Evolutionary conservation across 148 eudicot species (phyloP), one percentile per base, ranked within the genome.

Genomic region (Fallopia convolvulus): DNA sequence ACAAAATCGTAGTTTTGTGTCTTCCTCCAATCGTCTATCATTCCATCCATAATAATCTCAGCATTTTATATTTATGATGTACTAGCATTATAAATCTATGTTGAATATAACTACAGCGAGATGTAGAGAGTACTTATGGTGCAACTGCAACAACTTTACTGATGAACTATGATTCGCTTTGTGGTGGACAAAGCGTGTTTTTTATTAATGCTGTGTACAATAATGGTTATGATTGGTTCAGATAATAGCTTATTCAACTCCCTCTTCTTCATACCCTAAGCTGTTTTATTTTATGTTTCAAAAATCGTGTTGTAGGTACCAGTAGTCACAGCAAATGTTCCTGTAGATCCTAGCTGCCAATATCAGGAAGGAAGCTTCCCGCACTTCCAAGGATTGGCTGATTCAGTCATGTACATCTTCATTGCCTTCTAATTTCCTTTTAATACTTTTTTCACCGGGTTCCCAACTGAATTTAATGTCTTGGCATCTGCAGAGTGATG

Each of bases 291-390:
- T 68, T 68, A 63, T 63, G 44, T 36, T 68, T 68, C 8, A 6
- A 68, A 61, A 68, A 68, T 68, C 9, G 36, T 73, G 75, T 73
- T 73, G 17, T 46, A 95, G 99, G 99, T 92, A 74, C 99, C 99
- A 50, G 99, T 95, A 49, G 90, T 95, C 76, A 95, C 99, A 12
- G 88, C 97, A 75, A 86, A 81, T 84, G 79, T 95, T 75, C 87
- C 94, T 68, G 84, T 92, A 78, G 99, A 95, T 79, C 92, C 80
- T 42, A 87, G 90, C 72, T 89, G 99, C 84, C 94, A 79, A 79
- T 95, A 95, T 85, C 80, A 60, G 77, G 94, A 91, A 86, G 97
- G 97, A 70, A 86, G 87, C 72, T 95, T 92, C 79, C 97, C 99
- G 39, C 90, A 95, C 86, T 95, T 95, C 83, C 92, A 83, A 82